phyloP scores from a whole-genome alignment of 2,329 filamentous ascomycete species.

The Pseudovirgaria hyperparasitica region DNA sequence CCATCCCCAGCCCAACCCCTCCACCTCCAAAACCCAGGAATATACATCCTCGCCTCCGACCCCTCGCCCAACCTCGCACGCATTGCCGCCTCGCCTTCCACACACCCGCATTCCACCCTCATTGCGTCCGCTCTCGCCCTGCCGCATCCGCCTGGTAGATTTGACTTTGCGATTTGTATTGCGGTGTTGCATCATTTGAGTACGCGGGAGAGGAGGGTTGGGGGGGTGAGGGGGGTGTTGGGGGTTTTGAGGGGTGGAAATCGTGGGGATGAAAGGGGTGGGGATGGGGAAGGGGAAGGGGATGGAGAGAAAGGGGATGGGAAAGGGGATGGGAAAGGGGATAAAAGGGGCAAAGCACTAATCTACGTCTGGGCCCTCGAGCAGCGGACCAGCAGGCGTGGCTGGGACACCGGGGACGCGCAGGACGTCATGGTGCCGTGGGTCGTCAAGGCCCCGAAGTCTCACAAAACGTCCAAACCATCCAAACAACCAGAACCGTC shows the following conservation, averaged over 20 bases:
- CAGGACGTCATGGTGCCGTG: slow-evolving; percentile 96
- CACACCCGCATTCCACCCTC: slow-evolving; percentile 50
- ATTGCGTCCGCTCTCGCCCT: slow-evolving; percentile 76
- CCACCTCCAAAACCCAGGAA: neutral
- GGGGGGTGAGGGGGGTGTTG: slow-evolving; percentile 60
- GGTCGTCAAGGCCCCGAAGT: slow-evolving; percentile 47
- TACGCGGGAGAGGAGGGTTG: slow-evolving; percentile 57
- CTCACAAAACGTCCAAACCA: no score
- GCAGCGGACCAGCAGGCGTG: slow-evolving; percentile 72
- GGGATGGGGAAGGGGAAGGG: slow-evolving; percentile 54
- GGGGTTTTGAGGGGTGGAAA: slow-evolving; percentile 40
- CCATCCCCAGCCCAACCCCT: neutral
- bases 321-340: neutral
- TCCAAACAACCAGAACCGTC: no score
- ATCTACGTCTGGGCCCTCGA: slow-evolving; percentile 95
- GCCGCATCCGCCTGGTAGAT: slow-evolving; percentile 53
- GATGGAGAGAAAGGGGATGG: slow-evolving; percentile 47
- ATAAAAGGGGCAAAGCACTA: slow-evolving; percentile 49
- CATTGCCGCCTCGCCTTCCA: slow-evolving; percentile 38
- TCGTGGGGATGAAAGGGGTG: neutral
- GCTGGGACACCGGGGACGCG: slow-evolving; percentile 71
- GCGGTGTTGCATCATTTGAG: slow-evolving; percentile 92
- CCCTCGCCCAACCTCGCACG: slow-evolving; percentile 46
- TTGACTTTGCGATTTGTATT: slow-evolving; percentile 88
- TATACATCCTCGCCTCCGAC: slow-evolving; percentile 3